Base-by-base conservation (phyloP, 371 early-diverging fungal genomes). In the Phascolomyces articulosus region DNA sequence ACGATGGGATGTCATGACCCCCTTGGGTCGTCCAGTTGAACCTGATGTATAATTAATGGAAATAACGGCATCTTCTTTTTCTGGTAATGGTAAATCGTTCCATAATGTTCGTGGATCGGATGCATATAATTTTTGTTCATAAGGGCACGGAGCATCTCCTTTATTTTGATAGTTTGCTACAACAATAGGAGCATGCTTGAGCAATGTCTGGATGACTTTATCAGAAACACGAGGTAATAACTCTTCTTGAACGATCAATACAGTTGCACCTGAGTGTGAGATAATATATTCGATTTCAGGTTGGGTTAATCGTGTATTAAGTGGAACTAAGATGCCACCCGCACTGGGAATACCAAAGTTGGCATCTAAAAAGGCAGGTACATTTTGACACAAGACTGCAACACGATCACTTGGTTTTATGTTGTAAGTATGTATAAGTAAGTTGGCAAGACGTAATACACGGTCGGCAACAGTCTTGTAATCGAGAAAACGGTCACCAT, bases 31-130 rank as follows among this genome's bases (percentile, higher is more conserved):
- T 11, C 89, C 89, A 0, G 90, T 90, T 0, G 87, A 86, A 11
- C 90, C 90, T 11, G 86, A 85, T 0, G 88, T 89, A 57, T 86
- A 87, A 58, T 86, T 87, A 26, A 90, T 78, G 0, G 88, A 82
- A 31, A 90, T 73, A 0, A 71, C 60, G 0, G 80, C 86, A 31
- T 79, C 75, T 67, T 90, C 91, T 40, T 83, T 75, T 34, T 72
- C 62, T 0, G 77, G 60, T 21, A 80, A 75, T 11, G 83, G 82
- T 38, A 88, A 65, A 8, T 84, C 83, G 20, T 77, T 69, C 86
- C 87, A 88, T 1, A 54, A 20, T 15, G 75, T 67, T 0, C 41
- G 60, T 4, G 51, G 47, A 1, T 34, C 51, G 4, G 74, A 71
- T 13, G 23, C 58, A 3, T 24, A 60, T 28, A 87, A n/a, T 40